phyloP scores from a whole-genome alignment of 2,329 filamentous ascomycete genomes.

The Trichoderma oligosporum region DNA sequence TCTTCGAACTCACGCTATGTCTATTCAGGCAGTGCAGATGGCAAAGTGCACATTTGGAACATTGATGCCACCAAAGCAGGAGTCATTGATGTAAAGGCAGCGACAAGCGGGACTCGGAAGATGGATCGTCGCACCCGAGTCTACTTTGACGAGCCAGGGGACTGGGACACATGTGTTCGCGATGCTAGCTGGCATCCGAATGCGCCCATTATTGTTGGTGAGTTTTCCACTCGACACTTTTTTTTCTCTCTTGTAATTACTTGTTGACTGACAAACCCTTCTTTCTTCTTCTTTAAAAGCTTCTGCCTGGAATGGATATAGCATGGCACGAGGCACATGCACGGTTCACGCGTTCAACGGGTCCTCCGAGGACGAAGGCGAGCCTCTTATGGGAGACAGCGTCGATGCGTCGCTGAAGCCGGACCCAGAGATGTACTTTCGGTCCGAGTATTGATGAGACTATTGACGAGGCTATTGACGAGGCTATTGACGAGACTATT shows the following conservation, averaged over 20 bases:
- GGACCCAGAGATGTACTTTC: slow-evolving; percentile 27
- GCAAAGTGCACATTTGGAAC: slow-evolving; percentile 88
- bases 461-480: too few species aligned
- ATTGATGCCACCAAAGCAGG: slow-evolving; percentile 80
- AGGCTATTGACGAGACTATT: too few species aligned
- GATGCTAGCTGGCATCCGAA: slow-evolving; percentile 90
- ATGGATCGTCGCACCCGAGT: slow-evolving; percentile 51
- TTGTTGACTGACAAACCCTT: too few species aligned
- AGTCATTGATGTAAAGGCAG: slow-evolving; percentile 70
- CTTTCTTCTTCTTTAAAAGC: too few species aligned
- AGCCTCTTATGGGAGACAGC: slow-evolving; percentile 50
- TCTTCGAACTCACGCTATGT: slow-evolving; percentile 90
- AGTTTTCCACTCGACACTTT: slow-evolving; percentile 31
- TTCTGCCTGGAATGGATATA: slow-evolving; percentile 78
- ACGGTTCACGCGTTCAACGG: slow-evolving; percentile 77
- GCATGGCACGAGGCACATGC: slow-evolving; percentile 68
- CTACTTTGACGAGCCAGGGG: slow-evolving; percentile 53
- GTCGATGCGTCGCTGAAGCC: slow-evolving; percentile 58
- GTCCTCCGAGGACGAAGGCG: slow-evolving; percentile 59
- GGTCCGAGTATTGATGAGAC: background rate
- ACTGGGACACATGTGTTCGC: slow-evolving; percentile 75
- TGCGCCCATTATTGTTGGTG: slow-evolving; percentile 70
- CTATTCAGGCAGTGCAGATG: slow-evolving; percentile 86
- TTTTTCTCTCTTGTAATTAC: background rate
- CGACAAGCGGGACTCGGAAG: slow-evolving; percentile 62